Base-by-base conservation (phyloP, 2,329 filamentous ascomycete species). In the Paramyrothecium sp. region DNA sequence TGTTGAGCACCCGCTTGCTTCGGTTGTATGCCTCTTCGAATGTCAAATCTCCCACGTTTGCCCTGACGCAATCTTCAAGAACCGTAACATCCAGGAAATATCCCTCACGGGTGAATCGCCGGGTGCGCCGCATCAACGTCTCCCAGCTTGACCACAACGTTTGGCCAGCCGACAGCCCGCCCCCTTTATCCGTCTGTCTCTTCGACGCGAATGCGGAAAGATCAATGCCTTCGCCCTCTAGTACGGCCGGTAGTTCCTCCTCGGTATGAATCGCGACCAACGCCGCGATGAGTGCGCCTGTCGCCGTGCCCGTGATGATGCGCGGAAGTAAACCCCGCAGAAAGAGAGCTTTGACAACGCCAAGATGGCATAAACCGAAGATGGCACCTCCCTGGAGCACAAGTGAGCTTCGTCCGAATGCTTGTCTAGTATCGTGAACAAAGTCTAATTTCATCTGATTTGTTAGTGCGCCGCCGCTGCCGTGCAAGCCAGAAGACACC, bases 11-110 rank as follows among this genome's bases (percentile, higher is more conserved):
- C 53, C 92, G 82, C 69, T 95, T 95, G 44, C 92, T 97, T 60
- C 87, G 86, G 54, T 88, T 84, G 68, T 93, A 97, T 0, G 94
- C 94, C 75, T 97, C 94, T 72, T 96, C 91, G 67, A 98, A 98
- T 0, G 93, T 97, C 60, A 96, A 71, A 66, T 97, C 90, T 11
- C 92, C 93, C 16, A 97, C 87, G 63, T 97, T 96, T 16, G 88
- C 86, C 57, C 89, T 84, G 16, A 97, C 89, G 63, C 91, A 94
- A 58, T 93, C 86, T 69, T 96, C 92, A 50, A 98, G 75, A 11
- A 96, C 88, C 46, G 83, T 85, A 3, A 91, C 86, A 70, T 97
- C 92, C 30, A 96, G 81, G 58, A 97, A 90, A 67, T 96, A 92
- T 0, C 92, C 92, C 63, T 93, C 89, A 44, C 79, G 79, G 53